Evolutionary conservation across 2,329 filamentous ascomycete genomes (phyloP).

Genomic region (Fusarium odoratissimum): DNA sequence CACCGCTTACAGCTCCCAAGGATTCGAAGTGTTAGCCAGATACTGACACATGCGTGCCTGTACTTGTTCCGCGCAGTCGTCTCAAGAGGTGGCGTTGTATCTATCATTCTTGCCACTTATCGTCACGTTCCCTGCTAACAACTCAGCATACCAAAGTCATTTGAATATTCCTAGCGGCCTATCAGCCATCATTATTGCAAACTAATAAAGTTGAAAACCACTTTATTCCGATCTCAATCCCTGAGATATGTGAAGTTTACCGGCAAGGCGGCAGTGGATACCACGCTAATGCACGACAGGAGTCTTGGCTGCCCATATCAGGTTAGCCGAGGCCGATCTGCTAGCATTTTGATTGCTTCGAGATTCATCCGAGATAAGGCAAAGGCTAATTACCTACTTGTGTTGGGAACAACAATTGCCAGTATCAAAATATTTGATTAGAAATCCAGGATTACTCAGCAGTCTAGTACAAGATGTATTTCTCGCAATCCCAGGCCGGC

Average conservation of each 20-base stretch:
- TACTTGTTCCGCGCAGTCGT: background rate
- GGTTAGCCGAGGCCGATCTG: background rate
- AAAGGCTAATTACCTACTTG: background rate
- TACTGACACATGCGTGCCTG: background rate
- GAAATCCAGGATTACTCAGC: background rate
- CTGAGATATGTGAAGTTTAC: background rate
- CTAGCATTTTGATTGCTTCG: background rate
- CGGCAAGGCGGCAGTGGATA: background rate
- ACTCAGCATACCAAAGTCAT: accelerated
- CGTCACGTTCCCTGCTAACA: background rate
- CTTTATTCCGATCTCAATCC: background rate
- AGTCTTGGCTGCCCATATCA: background rate
- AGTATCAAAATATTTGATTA: background rate
- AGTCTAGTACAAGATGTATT: background rate
- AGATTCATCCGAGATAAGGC: background rate
- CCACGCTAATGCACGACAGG: background rate
- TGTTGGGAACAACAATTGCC: background rate
- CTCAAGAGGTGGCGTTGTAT: background rate
- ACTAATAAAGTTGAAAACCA: background rate
- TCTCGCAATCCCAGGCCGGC: no score
- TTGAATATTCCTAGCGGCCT: background rate
- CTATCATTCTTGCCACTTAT: background rate
- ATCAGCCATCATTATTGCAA: accelerated
- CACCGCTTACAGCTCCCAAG: background rate
- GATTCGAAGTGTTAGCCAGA: background rate